phyloP scores from a whole-genome alignment of 2,329 filamentous ascomycete genomes.

The Apiospora phragmitis region DNA sequence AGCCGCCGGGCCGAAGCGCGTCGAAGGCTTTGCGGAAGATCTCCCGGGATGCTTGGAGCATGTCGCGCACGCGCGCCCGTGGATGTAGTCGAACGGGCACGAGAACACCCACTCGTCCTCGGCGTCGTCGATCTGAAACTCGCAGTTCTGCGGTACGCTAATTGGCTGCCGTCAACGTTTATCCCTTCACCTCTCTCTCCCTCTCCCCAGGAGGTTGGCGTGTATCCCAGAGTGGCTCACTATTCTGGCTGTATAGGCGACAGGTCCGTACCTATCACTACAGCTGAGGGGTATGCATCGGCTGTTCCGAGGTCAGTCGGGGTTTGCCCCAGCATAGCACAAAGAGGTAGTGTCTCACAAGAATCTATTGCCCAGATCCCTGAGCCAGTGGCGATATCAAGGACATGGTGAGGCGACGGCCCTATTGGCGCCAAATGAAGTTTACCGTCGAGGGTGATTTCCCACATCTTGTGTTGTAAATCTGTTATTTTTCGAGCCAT shows the following conservation, averaged over 20 bases:
- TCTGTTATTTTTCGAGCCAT: slow-evolving; percentile 16
- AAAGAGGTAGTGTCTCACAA: slow-evolving; percentile 9
- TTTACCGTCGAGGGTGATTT: slow-evolving; percentile 22
- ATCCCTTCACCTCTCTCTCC: no score
- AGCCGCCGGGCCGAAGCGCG: slow-evolving; percentile 33
- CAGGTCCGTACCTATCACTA: slow-evolving; percentile 16
- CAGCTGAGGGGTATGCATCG: slow-evolving; percentile 7
- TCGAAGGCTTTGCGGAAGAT: slow-evolving; percentile 44
- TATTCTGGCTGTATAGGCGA: slow-evolving; percentile 13
- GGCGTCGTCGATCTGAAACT: slow-evolving; percentile 16
- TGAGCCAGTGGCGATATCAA: slow-evolving; percentile 24
- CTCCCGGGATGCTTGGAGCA: slow-evolving; percentile 45
- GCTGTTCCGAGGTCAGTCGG: not conserved
- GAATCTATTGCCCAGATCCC: slow-evolving; percentile 26
- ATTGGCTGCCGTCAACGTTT: not conserved
- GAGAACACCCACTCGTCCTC: slow-evolving; percentile 16
- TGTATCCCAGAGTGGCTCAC: not conserved
- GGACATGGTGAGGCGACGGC: slow-evolving; percentile 15
- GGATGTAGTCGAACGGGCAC: slow-evolving; percentile 15
- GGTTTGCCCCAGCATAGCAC: not conserved
- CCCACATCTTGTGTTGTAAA: slow-evolving; percentile 26
- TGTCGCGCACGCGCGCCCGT: slow-evolving; percentile 38
- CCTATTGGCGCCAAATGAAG: slow-evolving; percentile 23
- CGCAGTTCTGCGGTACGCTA: slow-evolving; percentile 14
- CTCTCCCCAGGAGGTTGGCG: no score